Base-by-base conservation (phyloP, 2,329 filamentous ascomycete species). In the Fusarium staphyleae region DNA sequence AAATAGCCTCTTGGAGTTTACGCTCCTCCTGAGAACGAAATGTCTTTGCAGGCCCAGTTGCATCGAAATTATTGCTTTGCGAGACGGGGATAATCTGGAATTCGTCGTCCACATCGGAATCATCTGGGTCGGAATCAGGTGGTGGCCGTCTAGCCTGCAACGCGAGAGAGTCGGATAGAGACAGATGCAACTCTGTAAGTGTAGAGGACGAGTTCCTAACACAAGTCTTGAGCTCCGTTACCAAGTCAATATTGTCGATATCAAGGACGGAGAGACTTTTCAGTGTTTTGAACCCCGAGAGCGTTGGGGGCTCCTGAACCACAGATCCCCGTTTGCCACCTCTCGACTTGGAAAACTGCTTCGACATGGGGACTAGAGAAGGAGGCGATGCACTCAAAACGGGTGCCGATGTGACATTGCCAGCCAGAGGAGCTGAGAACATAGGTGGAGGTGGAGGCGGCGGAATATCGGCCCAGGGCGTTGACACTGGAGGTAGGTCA, bases 241-340 rank as follows among this genome's bases (percentile, higher is more conserved):
- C 64, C 26, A 83, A 73, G 28, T 85, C 81, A 4, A 86, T 72
- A 22, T 72, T 77, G 53, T 87, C 85, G 45, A 88, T 86, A 56
- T 88, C 85, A 28, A 87, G 73, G 6, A 87, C 72, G 4, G 78
- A 72, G 12, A 88, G 71, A 4, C 67, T 78, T 57, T 78, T 80
- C 12, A 88, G 73, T 30, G 77, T 76, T 41, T 75, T 80, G 71
- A 88, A 87, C 0, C 79, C 81, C 1, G 81, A 82, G 5, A 87
- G 67, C 0, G 82, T 86, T 2, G 79, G 75, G 3, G 81, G 80
- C 10, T 78, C 75, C n/a, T 72, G 71, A 4, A 62, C 37, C 8
- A 52, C 26, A 18, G 60, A 32, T 7, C 62, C 41, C 35, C 72
- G 75, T 62, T 74, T 77, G 34, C 66, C 60, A 1, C 52, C 9